phyloP scores from a whole-genome alignment of 345 rosid species.

The Boechera retrofracta region DNA sequence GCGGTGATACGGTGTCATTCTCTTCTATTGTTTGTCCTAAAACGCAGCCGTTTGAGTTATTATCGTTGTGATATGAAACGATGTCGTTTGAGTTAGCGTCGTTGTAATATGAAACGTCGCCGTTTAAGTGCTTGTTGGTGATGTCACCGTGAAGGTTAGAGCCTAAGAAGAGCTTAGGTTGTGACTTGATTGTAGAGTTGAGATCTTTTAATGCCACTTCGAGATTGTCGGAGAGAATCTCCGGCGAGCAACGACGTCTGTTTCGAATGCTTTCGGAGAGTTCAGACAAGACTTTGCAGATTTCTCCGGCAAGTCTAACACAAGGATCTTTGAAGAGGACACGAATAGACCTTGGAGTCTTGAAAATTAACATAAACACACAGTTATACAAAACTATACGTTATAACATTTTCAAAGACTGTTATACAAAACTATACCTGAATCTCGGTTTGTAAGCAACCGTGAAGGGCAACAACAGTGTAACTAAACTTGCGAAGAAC shows the following conservation, averaged over 20 bases:
- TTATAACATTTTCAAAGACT: not conserved
- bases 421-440: slow-evolving; percentile 53
- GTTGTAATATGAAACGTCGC: slow-evolving; percentile 46
- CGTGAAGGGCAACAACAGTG: slow-evolving; percentile 83
- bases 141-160: slow-evolving; percentile 49
- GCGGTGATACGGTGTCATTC: slow-evolving; percentile 10
- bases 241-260: slow-evolving; percentile 76
- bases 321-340: slow-evolving; percentile 76
- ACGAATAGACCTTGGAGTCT: slow-evolving; percentile 80
- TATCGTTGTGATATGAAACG: slow-evolving; percentile 14
- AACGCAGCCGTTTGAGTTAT: slow-evolving; percentile 12
- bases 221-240: slow-evolving; percentile 73
- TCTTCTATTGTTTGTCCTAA: not conserved
- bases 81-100: slow-evolving; percentile 29
- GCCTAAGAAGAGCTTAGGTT: slow-evolving; percentile 81
- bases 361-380: not conserved
- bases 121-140: slow-evolving; percentile 34
- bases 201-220: slow-evolving; percentile 76
- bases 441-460: slow-evolving; percentile 81
- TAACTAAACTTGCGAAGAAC: slow-evolving; percentile 85
- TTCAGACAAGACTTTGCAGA: slow-evolving; percentile 64
- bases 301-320: slow-evolving; percentile 65
- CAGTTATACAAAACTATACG: not conserved
- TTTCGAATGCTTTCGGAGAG: slow-evolving; percentile 62
- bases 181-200: slow-evolving; percentile 72